Evolutionary conservation across 768 basidiomycete genomes (phyloP).

Genomic region (Leccinellum luteum): DNA sequence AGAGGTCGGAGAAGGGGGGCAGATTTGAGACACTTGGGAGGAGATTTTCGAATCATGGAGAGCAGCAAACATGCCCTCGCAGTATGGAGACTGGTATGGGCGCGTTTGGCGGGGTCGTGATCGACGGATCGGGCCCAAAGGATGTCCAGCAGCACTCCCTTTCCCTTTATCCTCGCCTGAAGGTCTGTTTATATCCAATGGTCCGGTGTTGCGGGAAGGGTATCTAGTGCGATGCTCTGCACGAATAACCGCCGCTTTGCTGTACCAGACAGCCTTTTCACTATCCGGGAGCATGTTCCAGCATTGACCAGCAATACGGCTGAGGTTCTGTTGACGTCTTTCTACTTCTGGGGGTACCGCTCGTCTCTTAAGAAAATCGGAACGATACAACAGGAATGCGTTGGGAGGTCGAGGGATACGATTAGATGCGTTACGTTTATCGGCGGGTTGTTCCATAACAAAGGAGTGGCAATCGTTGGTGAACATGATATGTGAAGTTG

Average conservation of each 20-base stretch:
- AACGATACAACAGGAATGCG: slow-evolving; percentile 58
- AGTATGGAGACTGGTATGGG: slow-evolving; percentile 5
- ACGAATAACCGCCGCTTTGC: slow-evolving; percentile 26
- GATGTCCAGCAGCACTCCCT: slow-evolving; percentile 36
- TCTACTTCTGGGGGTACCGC: slow-evolving; percentile 43
- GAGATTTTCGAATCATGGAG: slow-evolving; percentile 1
- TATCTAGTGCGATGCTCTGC: slow-evolving; percentile 29
- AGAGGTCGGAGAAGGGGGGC: background rate
- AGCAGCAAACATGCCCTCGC: slow-evolving; percentile 13
- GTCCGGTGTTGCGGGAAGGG: slow-evolving; percentile 30
- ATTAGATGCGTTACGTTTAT: slow-evolving; percentile 9
- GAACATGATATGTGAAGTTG: slow-evolving; percentile 3
- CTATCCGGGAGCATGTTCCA: slow-evolving; percentile 44
- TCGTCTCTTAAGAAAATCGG: slow-evolving; percentile 44
- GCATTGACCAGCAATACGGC: slow-evolving; percentile 49
- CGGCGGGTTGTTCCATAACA: background rate
- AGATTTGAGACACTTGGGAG: slow-evolving; percentile 3
- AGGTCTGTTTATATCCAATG: slow-evolving; percentile 16
- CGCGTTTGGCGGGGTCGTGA: slow-evolving; percentile 29
- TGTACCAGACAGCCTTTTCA: slow-evolving; percentile 37
- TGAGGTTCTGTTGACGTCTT: slow-evolving; percentile 54
- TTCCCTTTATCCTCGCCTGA: slow-evolving; percentile 28
- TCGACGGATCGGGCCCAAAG: slow-evolving; percentile 25
- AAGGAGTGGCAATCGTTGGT: slow-evolving; percentile 6
- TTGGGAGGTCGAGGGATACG: slow-evolving; percentile 51